Conservation (phyloP, 768 basidiomycete species). For the Lactarius quietus region DNA sequence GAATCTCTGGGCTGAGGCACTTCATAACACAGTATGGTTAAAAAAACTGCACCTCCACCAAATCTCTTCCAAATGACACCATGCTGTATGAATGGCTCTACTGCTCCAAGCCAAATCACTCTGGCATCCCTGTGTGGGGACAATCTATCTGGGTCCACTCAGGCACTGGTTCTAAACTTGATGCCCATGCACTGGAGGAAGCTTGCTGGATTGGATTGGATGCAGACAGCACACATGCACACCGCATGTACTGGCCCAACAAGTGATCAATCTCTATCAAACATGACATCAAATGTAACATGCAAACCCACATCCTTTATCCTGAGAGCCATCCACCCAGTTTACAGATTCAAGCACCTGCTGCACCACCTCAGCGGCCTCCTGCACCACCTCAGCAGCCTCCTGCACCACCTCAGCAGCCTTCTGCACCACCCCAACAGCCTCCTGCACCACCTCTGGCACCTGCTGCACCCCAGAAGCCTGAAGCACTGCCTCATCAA, state of each 20-base stretch:
- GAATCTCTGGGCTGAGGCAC: too few species aligned
- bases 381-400: too few species aligned
- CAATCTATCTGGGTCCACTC: constrained; percentile 23
- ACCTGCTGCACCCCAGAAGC: too few species aligned
- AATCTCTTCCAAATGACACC: constrained; percentile 3
- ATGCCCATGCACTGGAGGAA: constrained; percentile 1
- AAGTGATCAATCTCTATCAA: constrained; percentile 30
- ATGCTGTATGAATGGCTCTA: constrained; percentile 31
- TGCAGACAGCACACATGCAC: constrained; percentile 30
- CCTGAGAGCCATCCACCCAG: too few species aligned
- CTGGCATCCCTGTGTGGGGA: constrained; percentile 16
- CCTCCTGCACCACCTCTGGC: too few species aligned
- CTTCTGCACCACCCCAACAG: too few species aligned
- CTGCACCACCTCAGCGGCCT: too few species aligned
- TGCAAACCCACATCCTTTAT: accelerated
- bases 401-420: too few species aligned
- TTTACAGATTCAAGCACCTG: too few species aligned
- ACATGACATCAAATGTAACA: constrained; percentile 26
- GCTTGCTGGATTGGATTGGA: constrained; percentile 37
- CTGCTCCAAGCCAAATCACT: constrained; percentile 31
- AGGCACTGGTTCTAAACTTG: constrained; percentile 20
- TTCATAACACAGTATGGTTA: too few species aligned
- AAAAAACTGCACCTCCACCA: too few species aligned
- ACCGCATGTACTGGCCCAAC: constrained; percentile 37
- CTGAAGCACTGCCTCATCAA: too few species aligned